Base-by-base conservation (phyloP, 2,329 filamentous ascomycete genomes). In the Onygenales sp. region DNA sequence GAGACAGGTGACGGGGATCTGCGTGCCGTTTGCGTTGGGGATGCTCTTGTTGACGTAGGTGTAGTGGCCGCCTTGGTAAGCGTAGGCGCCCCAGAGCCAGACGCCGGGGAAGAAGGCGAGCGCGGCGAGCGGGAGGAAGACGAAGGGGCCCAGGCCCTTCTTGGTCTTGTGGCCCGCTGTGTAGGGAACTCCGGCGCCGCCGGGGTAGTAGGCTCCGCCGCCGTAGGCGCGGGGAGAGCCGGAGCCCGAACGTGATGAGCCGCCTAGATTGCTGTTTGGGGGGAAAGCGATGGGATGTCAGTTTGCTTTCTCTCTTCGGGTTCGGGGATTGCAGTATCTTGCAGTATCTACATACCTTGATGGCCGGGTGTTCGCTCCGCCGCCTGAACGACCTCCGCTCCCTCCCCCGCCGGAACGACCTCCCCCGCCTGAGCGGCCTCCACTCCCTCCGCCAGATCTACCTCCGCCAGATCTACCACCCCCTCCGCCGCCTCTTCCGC, bases 61-160 rank as follows among this genome's bases (percentile, higher is more conserved):
- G 38, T 71, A 74, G 5, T 76, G 66, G 45, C 60, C 60, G 67
- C 78, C 82, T 2, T 73, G 66, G 63, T 85, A 84, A 2, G 74
- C 73, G 56, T 80, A 84, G 3, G 72, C 76, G 43, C 74, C 74
- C 60, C 75, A 80, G 0, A 81, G 69, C 76, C 79, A 83, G 11
- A 79, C 53, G 1, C 77, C 79, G 0, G 77, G 77, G 64, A 81
- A 73, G 54, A 79, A 67, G 1, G 67, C 61, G 55, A 78, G 61
- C 7, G 67, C 72, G n/a, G 72, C 72, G 5, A 72, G 66, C 4
- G 70, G 70, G n/a, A 81, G 66, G 10, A 81, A 62, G 8, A 74
- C 64, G 57, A 72, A 72, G 2, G 78, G 77, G 1, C 69, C 52
- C 35, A 83, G 66, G 7, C 79, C 78, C n/a, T 67, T 66, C 0